Conservation (phyloP, 73 alveolate genomes). For the Uronychia binucleata region DNA sequence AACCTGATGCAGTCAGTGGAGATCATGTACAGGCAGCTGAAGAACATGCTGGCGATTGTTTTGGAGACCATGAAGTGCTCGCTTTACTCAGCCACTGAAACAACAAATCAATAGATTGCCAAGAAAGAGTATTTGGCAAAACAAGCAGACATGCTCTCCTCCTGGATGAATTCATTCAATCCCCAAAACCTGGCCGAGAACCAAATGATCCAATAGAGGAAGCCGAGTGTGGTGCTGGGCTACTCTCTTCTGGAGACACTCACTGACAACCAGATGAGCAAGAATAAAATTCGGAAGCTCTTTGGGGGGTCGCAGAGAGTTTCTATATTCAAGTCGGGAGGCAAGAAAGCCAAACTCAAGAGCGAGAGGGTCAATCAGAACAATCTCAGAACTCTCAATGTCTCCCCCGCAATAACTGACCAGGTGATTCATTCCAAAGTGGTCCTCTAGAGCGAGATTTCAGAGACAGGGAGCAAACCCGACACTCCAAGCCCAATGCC, state of each 20-base stretch:
- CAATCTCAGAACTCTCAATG: background rate
- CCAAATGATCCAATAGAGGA: background rate
- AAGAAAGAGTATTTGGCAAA: background rate
- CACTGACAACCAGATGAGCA: background rate
- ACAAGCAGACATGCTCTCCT: background rate
- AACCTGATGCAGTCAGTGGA: background rate
- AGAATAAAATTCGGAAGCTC: background rate
- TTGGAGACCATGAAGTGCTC: background rate
- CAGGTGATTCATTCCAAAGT: background rate
- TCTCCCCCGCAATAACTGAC: background rate
- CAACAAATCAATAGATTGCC: background rate
- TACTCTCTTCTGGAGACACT: background rate
- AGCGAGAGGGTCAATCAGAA: background rate
- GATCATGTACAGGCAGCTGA: background rate
- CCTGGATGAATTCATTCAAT: background rate
- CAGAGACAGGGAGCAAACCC: background rate
- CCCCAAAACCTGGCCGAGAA: background rate
- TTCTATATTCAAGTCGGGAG: too few relatives aligned
- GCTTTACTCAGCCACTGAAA: background rate
- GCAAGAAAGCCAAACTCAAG: too few relatives aligned
- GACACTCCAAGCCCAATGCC: background rate
- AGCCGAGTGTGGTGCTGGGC: background rate
- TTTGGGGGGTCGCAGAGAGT: background rate
- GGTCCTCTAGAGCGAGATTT: background rate
- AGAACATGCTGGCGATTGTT: background rate